These are phyloP conservation scores for Bidens hawaiensis DNA, from an alignment of 140 eudicot species.

Conservation along the genomic window DNA sequence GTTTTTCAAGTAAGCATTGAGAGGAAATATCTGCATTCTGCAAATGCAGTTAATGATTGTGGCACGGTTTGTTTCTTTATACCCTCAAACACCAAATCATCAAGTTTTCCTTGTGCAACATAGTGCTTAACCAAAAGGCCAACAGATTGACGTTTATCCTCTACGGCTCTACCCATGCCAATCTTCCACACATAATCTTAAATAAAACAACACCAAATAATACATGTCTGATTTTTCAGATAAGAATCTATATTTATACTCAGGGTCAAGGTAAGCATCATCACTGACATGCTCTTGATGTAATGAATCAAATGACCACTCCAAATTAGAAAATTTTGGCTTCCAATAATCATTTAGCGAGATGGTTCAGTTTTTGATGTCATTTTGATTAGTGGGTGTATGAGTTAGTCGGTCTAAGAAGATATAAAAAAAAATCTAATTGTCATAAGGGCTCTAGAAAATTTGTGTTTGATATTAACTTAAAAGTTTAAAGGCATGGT, in stretches of 20 bases:
- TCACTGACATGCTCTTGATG: neutral
- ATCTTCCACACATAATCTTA: neutral
- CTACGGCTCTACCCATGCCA: no score
- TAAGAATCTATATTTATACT: no score
- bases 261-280: no score
- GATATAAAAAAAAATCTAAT: no score
- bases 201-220: neutral
- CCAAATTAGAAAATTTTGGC: neutral
- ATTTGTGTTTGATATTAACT: no score
- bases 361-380: neutral
- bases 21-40: neutral
- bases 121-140: neutral
- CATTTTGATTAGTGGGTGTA: no score
- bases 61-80: neutral
- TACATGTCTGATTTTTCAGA: neutral
- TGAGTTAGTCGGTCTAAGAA: no score
- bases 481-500: no score
- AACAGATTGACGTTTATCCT: no score
- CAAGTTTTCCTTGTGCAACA: neutral
- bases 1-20: no score
- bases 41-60: neutral
- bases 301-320: neutral
- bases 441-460: no score
- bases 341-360: neutral
- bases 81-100: neutral